Conservation (phyloP, 139 green algal species). For the Auxenochlorella pyrenoidosa region DNA sequence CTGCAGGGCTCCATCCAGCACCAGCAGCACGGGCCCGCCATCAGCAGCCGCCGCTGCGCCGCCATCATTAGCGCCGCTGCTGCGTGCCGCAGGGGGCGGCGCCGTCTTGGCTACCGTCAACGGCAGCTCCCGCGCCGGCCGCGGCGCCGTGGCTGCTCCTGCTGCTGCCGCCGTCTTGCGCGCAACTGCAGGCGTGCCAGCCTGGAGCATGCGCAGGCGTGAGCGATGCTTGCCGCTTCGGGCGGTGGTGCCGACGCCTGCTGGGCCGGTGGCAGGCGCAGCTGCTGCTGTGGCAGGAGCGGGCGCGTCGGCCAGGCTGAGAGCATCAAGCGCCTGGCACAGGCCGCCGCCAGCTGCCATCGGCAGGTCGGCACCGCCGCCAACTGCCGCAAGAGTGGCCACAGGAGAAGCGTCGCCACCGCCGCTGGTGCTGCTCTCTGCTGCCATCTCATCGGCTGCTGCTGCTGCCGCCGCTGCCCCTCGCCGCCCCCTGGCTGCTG, state of each 20-base stretch:
- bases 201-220: slow-evolving; percentile 49
- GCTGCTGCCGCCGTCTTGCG: slow-evolving; percentile 2
- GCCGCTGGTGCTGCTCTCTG: neutral
- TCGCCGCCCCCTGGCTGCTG: neutral
- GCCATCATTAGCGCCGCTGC: neutral
- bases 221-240: slow-evolving; percentile 14
- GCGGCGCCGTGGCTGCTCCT: slow-evolving; percentile 6
- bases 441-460: slow-evolving; percentile 15
- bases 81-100: neutral
- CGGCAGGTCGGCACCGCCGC: neutral
- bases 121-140: neutral
- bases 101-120: slow-evolving; percentile 10
- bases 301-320: slow-evolving; percentile 9
- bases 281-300: slow-evolving; percentile 2
- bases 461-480: neutral
- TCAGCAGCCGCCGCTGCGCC: neutral
- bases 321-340: slow-evolving; percentile 28
- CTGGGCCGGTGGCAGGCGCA: neutral
- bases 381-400: neutral
- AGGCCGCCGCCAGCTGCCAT: neutral
- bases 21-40: slow-evolving; percentile 60
- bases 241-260: neutral
- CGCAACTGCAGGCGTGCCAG: slow-evolving; percentile 27
- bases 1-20: slow-evolving; percentile 70
- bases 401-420: neutral